Base-by-base conservation (phyloP, 1,139 yeast genomes). In the Kurtzmaniella quercitrusa region DNA sequence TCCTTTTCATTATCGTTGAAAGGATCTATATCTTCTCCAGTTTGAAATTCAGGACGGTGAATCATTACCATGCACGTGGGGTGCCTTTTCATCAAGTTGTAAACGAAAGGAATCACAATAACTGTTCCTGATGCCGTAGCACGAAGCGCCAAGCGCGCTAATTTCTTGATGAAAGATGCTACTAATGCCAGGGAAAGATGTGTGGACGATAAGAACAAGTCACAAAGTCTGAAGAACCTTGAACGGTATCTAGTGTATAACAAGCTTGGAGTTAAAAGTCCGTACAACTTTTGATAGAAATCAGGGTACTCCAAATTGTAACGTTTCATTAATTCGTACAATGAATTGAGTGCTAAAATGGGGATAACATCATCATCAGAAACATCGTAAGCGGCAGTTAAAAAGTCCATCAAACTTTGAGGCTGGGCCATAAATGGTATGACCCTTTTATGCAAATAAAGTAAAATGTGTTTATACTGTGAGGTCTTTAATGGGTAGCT, bases 91-190 rank as follows among this genome's bases (percentile, higher is more conserved):
- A 94, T 66, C 50, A 89, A 74, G 61, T 93, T 93, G 65, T 93
- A 93, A 18, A 89, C 76, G 60, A 93, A 88, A n/a, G 98, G 98
- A 23, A 93, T 76, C 22, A 88, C 76, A 8, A 88, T 80, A 20
- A 93, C 95, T 38, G 87, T 81, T 2, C 97, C 97, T 1, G 96
- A 78, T 2, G 98, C 96, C 36, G 95, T 88, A 1, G 95, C 83
- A n/a, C 79, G 73, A 37, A 91, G 59, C 0, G 94, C 72, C 42
- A 91, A 69, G 44, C 95, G 74, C 1, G 96, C 83, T 53, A 93
- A 65, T 53, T 78, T 78, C 61, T 93, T 93, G 57, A 93, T 84
- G 61, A 93, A 89, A 0, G 97, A 85, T 0, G 98, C 97, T 36
- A 89, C 83, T 47, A 91, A 69, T 22, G 81, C 72, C 2, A 94